Conservation (phyloP, 2,329 filamentous ascomycete species). For the Talaromyces albobiverticillius region DNA sequence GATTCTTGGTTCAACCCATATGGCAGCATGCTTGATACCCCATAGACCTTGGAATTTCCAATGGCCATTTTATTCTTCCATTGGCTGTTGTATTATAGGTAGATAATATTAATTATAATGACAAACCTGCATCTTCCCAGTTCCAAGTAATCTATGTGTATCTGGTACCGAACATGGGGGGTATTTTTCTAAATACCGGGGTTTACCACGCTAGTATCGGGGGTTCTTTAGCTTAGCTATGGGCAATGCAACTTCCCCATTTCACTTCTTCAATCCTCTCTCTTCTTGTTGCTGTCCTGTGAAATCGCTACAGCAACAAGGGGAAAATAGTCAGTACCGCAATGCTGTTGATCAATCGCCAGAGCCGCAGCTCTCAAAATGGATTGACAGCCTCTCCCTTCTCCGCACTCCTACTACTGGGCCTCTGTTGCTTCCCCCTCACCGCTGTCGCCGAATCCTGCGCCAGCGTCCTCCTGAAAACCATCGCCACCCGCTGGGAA, state of each 20-base stretch:
- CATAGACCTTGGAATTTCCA: slow-evolving; percentile 5
- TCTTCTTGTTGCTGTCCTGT: not conserved
- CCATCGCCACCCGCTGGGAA: slow-evolving; percentile 14
- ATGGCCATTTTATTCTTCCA: no score
- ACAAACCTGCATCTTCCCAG: no score
- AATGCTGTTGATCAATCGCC: not conserved
- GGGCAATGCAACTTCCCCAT: not conserved
- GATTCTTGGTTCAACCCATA: not conserved
- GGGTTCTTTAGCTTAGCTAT: no score
- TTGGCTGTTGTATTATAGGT: no score
- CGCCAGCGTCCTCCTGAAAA: slow-evolving; percentile 13
- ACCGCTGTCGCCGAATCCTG: slow-evolving; percentile 10
- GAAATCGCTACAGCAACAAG: not conserved
- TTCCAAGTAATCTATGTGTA: no score
- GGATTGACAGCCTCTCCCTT: not conserved
- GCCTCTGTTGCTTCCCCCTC: not conserved
- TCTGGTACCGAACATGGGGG: no score
- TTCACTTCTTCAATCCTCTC: not conserved
- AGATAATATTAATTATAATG: no score
- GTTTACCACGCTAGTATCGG: no score
- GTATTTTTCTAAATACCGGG: no score
- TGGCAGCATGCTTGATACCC: slow-evolving; percentile 13
- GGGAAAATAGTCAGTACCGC: not conserved
- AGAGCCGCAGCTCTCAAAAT: slow-evolving; percentile 3
- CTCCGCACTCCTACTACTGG: not conserved